These are phyloP conservation scores for Herpotrichia juniperi DNA, from an alignment of 2,329 filamentous ascomycete genomes.

Conservation along the genomic window DNA sequence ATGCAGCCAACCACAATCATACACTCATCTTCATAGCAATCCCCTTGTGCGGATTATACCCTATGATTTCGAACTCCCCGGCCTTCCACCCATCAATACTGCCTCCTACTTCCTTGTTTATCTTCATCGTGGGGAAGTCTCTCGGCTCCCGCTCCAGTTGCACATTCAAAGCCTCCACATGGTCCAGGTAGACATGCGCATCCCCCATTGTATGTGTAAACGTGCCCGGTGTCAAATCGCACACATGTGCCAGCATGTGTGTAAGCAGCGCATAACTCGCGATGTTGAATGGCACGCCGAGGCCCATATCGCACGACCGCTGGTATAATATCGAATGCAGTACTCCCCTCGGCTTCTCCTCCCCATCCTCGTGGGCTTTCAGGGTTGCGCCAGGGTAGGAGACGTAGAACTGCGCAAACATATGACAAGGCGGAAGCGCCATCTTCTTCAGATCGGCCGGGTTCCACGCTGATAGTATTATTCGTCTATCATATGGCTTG, in stretches of 20 bases:
- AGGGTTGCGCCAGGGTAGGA: no score
- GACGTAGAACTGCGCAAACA: conserved; percentile 97
- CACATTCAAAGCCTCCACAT: conserved; percentile 82
- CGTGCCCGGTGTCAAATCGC: conserved; percentile 81
- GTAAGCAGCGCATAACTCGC: conserved; percentile 92
- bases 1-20: conserved; percentile 46
- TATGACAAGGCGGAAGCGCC: conserved; percentile 93
- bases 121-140: conserved; percentile 79
- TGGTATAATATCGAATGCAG: conserved; percentile 93
- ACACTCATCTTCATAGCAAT: conserved; percentile 99
- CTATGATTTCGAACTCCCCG: conserved; percentile 86
- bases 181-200: conserved; percentile 94
- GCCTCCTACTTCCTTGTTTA: conserved; percentile 69
- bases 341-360: conserved; percentile 62
- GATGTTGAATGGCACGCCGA: conserved; percentile 98
- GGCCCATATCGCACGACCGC: conserved; percentile 93
- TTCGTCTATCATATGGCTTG: conserved; percentile 85
- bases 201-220: conserved; percentile 97
- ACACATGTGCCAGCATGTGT: conserved; percentile 91
- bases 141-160: conserved; percentile 83
- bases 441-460: conserved; percentile 83
- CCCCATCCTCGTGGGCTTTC: conserved; percentile 30
- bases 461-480: conserved; percentile 95
- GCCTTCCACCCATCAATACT: conserved; percentile 89
- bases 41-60: conserved; percentile 87